These are phyloP conservation scores for Colletotrichum truncatum DNA, from an alignment of 2,329 filamentous ascomycete genomes.

Conservation along the genomic window DNA sequence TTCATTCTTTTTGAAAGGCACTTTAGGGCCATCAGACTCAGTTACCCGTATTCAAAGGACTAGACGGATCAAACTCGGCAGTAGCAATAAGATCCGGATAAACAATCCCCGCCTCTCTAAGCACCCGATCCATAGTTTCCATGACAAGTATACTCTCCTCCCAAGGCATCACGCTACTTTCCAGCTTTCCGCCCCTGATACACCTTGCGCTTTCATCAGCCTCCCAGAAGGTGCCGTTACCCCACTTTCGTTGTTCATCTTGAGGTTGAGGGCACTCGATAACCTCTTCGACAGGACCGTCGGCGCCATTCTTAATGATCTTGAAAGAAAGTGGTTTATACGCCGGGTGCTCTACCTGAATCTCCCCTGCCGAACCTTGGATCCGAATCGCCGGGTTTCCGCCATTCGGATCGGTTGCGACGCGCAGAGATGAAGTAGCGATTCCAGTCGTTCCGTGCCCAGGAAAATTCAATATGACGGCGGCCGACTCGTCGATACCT, in stretches of 20 bases:
- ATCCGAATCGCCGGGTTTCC: constrained; percentile 78
- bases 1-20: not conserved
- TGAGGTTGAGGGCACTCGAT: constrained; percentile 62
- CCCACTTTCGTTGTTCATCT: constrained; percentile 60
- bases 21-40: not conserved
- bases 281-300: constrained; percentile 54
- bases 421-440: constrained; percentile 71
- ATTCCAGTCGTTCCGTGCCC: constrained; percentile 74
- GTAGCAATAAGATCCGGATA: constrained; percentile 66
- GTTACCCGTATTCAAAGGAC: constrained; percentile 65
- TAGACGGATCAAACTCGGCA: constrained; percentile 65
- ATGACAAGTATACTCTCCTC: constrained; percentile 86
- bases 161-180: constrained; percentile 77
- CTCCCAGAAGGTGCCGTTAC: constrained; percentile 90
- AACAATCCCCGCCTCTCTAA: constrained; percentile 59
- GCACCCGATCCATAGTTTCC: constrained; percentile 71
- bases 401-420: constrained; percentile 67
- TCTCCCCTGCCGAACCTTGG: constrained; percentile 82
- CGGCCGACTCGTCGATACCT: constrained; percentile 80
- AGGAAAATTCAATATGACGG: constrained; percentile 80
- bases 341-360: constrained; percentile 78
- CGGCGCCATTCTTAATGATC: constrained; percentile 63
- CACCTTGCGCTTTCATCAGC: constrained; percentile 82
- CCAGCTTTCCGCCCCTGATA: constrained; percentile 78
- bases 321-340: constrained; percentile 75